Base-by-base conservation (phyloP, 495 filamentous ascomycete species). In the Astrocystis sublimbata region DNA sequence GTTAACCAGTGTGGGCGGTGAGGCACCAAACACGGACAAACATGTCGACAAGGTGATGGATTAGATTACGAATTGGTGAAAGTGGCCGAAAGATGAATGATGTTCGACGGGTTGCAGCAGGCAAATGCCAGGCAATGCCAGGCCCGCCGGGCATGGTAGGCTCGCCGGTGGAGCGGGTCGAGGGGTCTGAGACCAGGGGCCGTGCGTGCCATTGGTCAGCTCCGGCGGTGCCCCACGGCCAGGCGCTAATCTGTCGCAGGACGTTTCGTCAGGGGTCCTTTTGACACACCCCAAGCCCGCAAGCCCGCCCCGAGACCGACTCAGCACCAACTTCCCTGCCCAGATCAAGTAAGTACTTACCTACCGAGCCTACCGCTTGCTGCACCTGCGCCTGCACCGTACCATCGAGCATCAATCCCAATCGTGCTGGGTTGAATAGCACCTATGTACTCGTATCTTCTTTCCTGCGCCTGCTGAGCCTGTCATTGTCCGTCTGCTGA, bases 221-320 rank as follows among this genome's bases (percentile, higher is more conserved):
- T 23, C 36, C 15, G 10, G 8, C 19, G 28, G 23, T 10, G 35
- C 35, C 52, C 50, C 52, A 28, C 42, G 35, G 56, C 41, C 30
- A 23, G 40, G 42, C 35, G 28, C 36, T 45, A 49, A 51, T 58
- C 53, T 53, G 71, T 69, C 63, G 69, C 71, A 74, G 68, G 53
- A 52, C 64, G 71, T 71, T 74, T 71, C 71, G 68, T 74, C 71
- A 68, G 64, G 71, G 71, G 70, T 67, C 57, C 26, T 59, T n/a
- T 66, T 68, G 64, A 74, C 70, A 71, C 71, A 69, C 55, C 59
- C 64, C 63, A 54, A 55, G 52, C 41, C 52, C 41, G 21, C 43
- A 28, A 55, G 52, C 41, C 52, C 41, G 21, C 43, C 26, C n/a
- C 54, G 54, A 57, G 54, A 57, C 54, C 23, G n/a, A 13, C 9